Evolutionary conservation across 1,284 basidiomycete species (phyloP).

Genomic region (Leccinum huronense): DNA sequence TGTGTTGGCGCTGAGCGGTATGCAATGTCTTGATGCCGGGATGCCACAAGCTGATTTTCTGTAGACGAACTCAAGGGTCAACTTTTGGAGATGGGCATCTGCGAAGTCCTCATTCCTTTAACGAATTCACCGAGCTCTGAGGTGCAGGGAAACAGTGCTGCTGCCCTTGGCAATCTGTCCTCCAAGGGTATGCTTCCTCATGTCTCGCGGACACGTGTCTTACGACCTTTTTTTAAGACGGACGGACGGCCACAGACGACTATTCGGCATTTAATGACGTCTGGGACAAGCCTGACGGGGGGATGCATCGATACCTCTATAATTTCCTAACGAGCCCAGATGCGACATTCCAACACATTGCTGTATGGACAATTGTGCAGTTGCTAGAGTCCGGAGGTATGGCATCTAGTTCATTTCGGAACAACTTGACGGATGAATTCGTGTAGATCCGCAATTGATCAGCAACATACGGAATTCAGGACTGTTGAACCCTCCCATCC

Average conservation of each 20-base stretch:
- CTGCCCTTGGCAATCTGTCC: slow-evolving; percentile 95
- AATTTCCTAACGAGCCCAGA: slow-evolving; percentile 93
- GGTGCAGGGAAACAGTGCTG: slow-evolving; percentile 98
- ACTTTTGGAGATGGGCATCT: slow-evolving; percentile 97
- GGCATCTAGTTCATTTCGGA: slow-evolving; percentile 16
- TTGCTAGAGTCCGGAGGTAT: slow-evolving; percentile 89
- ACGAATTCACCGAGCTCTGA: slow-evolving; percentile 96
- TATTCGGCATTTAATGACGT: slow-evolving; percentile 98
- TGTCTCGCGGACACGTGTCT: not conserved
- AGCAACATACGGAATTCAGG: slow-evolving; percentile 84
- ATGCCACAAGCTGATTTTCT: slow-evolving; percentile 13
- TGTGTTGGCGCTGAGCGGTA: slow-evolving; percentile 89
- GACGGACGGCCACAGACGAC: slow-evolving; percentile 82
- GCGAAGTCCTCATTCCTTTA: slow-evolving; percentile 95
- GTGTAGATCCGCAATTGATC: slow-evolving; percentile 79
- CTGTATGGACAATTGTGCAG: slow-evolving; percentile 99
- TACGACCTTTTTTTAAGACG: slow-evolving; percentile 46
- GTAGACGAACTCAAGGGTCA: slow-evolving; percentile 93
- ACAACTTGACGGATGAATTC: slow-evolving; percentile 3
- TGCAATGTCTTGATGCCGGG: slow-evolving; percentile 25
- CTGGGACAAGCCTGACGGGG: slow-evolving; percentile 97
- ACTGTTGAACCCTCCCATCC: slow-evolving; percentile 81
- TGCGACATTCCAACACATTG: slow-evolving; percentile 99
- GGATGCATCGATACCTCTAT: slow-evolving; percentile 93
- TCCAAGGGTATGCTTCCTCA: slow-evolving; percentile 75